Conservation (phyloP, 1,139 yeast species). For the Lodderomyces jiufengensis region DNA sequence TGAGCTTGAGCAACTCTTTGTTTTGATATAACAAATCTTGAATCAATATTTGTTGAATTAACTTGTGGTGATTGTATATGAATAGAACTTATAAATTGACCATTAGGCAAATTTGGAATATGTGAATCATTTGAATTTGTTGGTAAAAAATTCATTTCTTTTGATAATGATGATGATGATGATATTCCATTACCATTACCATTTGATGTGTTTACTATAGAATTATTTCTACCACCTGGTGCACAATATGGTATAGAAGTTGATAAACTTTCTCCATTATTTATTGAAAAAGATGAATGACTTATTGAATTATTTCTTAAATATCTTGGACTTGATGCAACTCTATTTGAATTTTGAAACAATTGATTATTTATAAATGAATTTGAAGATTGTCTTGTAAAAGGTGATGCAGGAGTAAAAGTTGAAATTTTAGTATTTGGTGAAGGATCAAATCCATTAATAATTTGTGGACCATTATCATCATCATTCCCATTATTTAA, state of each 20-base stretch:
- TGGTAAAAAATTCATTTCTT: not conserved
- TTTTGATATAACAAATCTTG: constrained; percentile 69
- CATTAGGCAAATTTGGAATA: constrained; percentile 48
- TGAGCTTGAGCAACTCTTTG: constrained; percentile 64
- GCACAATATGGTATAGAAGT: constrained; percentile 69
- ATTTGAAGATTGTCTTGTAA: constrained; percentile 11
- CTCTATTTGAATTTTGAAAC: constrained; percentile 11
- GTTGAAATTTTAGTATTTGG: constrained; percentile 13
- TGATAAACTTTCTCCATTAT: constrained; percentile 47
- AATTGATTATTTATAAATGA: constrained; percentile 11
- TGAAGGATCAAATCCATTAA: constrained; percentile 20
- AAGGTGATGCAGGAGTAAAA: constrained; percentile 18
- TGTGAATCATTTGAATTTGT: constrained; percentile 16
- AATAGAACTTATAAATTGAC: constrained; percentile 55
- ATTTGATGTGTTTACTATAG: not conserved
- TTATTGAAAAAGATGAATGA: constrained; percentile 33
- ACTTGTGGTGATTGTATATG: constrained; percentile 71
- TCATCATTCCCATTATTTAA: too few species aligned
- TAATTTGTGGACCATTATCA: constrained; percentile 12
- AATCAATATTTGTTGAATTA: constrained; percentile 52
- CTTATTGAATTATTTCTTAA: constrained; percentile 44
- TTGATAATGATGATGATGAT: constrained; percentile 1
- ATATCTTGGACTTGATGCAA: constrained; percentile 34
- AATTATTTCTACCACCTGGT: constrained; percentile 49
- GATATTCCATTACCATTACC: constrained; percentile 3